A percentile compares a stretch with the other conserved stretches of the same genome.
These are phyloP conservation scores for Phalaenopsis aphrodite DNA, from an alignment of 106 monocot genomes.

Conservation along the genomic window DNA sequence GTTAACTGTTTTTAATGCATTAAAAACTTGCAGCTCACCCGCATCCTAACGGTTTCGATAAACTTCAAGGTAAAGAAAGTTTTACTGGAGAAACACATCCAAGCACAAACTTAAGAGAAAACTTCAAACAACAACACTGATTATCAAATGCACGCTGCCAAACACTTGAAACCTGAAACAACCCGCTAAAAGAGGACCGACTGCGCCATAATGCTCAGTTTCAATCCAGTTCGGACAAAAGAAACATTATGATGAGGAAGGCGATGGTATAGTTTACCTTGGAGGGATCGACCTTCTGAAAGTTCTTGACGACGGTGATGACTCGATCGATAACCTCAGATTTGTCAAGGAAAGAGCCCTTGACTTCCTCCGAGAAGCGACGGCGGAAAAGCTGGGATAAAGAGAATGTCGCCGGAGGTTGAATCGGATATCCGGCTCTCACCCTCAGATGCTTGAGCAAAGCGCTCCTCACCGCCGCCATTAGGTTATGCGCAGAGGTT, in stretches of 20 bases:
- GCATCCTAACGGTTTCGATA: not conserved
- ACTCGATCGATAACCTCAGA: constrained; percentile 80
- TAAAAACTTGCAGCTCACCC: not conserved
- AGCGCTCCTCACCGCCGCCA: constrained; percentile 52
- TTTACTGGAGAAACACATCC: not conserved
- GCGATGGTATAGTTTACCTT: constrained; percentile 34
- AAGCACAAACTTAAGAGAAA: not conserved
- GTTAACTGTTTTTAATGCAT: not conserved
- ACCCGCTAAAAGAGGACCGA: no score
- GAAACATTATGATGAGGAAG: not conserved
- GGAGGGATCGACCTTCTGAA: constrained; percentile 79
- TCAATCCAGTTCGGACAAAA: not conserved
- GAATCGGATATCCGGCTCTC: constrained; percentile 5
- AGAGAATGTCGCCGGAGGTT: constrained; percentile 6
- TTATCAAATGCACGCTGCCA: not conserved
- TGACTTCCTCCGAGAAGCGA: constrained; percentile 53
- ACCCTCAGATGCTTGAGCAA: constrained; percentile 65
- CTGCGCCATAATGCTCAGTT: not conserved
- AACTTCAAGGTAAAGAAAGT: not conserved
- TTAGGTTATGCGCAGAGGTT: not conserved
- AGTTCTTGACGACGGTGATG: constrained; percentile 90
- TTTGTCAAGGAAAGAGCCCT: constrained; percentile 89
- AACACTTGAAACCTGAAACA: not conserved
- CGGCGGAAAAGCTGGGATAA: constrained; percentile 18
- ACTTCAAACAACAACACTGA: not conserved